Evolutionary conservation across 768 basidiomycete genomes (phyloP), one percentile per base, ranked within the genome.

Genomic region (Rickenella mellea): DNA sequence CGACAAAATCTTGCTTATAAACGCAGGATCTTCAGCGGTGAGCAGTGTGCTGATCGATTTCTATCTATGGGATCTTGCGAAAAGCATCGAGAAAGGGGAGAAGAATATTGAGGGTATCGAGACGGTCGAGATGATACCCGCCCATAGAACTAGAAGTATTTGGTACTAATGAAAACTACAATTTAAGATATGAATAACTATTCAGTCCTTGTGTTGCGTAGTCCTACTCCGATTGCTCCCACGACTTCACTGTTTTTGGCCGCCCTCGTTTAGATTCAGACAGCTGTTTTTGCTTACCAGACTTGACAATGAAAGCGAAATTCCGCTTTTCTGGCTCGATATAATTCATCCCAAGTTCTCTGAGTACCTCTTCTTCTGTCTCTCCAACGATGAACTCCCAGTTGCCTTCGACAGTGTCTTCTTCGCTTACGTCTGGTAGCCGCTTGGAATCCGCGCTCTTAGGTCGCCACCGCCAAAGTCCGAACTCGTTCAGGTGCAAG

Each of bases 1-100:
- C n/a, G 65, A 68, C 28, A 74, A 76, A 49, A 83, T 89, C 11
- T n/a, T 49, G 11, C 46, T 35, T 40, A 25, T 43, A 38, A 40
- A 50, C 44, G 42, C 52, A 46, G 55, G 45, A 10, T 56, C 56
- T 25, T 60, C 58, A 26, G 50, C 51, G 10, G 45, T 87, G 28
- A 83, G 74, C 55, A 87, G 83, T 48, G 89, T 91, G 33, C 52
- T 94, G 46, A 83, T 90, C 39, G 91, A 96, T 55, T 90, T 96
- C 54, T 93, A 85, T 62, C 61, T 92, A 9, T 94, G 89, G 88
- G 89, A 92, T 56, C 56, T 90, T 45, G 85, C 83, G 24, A 88
- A 89, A 60, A 71, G 70, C 48, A 62, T 89, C 4, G 86, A 90
- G 58, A 60, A 45, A 14, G 80, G 79, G 2, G 61, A 73, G 31